Base-by-base conservation (phyloP, 2,329 filamentous ascomycete genomes). In the Saccharata proteae region DNA sequence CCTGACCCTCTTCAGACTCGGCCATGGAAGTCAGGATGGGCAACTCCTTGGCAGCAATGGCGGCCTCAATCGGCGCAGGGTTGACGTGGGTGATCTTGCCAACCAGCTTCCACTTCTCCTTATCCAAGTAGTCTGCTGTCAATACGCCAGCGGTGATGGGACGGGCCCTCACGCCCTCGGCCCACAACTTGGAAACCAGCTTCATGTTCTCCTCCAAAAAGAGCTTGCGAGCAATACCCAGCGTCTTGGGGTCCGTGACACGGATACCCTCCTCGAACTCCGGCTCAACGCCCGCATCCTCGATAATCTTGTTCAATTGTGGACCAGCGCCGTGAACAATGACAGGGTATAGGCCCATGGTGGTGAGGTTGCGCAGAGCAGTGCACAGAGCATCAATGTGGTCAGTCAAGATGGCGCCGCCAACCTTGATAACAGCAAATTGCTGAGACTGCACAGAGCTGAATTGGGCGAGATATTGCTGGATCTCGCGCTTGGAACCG, bases 351-450 rank as follows among this genome's bases (percentile, higher is more conserved):
- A 98, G 71, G 23, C 86, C 85, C 51, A 96, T 84, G 65, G 93
- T 81, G 61, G 93, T 88, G 29, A 96, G 73, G 61, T 96, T 92
- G 16, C 84, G 80, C 37, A 96, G 69, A 29, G 82, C 86, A 34
- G 80, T 79, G 52, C 84, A 93, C 34, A 98, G 74, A 48, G 86
- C 85, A 55, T 93, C 81, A 34, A 96, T 70, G 58, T 94, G 80
- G 54, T 96, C 86, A 38, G 84, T 93, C 48, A 98, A 71, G 49
- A 96, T 94, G 40, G 88, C 90, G 40, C 88, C 90, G 39, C 88
- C 90, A 34, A 96, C 88, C 67, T 98, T 98, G 61, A 98, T 93
- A 29, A 98, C 88, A 43, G 86, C 88, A 57, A 96, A 98, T 53
- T 93, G 85, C 64, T 96, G 86, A 20, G 85, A 93, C 26, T 85